Conservation (phyloP, 2,329 filamentous ascomycete species). For the Arachnopeziza araneosa region DNA sequence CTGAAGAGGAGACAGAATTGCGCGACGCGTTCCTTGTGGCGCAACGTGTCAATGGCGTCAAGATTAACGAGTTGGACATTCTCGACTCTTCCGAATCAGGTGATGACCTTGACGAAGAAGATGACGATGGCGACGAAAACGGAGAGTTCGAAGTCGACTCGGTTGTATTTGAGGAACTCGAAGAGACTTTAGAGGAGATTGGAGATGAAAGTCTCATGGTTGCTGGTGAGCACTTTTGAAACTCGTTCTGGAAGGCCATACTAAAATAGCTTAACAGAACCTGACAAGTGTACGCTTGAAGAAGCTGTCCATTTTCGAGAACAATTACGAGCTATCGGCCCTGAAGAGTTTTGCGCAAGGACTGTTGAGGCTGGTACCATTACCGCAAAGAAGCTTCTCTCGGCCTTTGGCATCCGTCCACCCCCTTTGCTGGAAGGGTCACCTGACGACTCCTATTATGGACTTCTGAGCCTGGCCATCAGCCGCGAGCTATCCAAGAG, state of each 20-base stretch:
- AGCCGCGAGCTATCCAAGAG: conserved; percentile 76
- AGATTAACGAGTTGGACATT: conserved; percentile 1
- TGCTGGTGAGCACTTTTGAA: conserved; percentile 33
- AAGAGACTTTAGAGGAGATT: conserved; percentile 42
- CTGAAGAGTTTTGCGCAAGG: conserved; percentile 67
- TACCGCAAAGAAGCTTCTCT: conserved; percentile 76
- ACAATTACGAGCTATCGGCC: conserved; percentile 70
- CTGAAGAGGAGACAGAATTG: conserved; percentile 11
- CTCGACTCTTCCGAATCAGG: conserved; percentile 10
- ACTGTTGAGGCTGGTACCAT: conserved; percentile 65
- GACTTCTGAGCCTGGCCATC: conserved; percentile 70
- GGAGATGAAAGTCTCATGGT: conserved; percentile 40
- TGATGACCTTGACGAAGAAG: conserved; percentile 17
- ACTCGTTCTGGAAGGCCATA: conserved; percentile 10
- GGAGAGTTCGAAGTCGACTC: conserved; percentile 34
- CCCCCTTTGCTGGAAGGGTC: conserved; percentile 68
- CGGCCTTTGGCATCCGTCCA: conserved; percentile 74
- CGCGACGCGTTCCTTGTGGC: conserved; percentile 3
- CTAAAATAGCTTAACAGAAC: conserved; percentile 23
- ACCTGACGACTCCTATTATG: conserved; percentile 69
- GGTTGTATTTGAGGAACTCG: conserved; percentile 40
- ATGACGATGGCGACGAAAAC: conserved; percentile 19
- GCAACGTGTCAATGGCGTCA: conserved; percentile 10
- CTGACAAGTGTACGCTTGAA: conserved; percentile 51
- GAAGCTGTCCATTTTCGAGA: conserved; percentile 65